Conservation (phyloP, 2,329 filamentous ascomycete genomes). For the Fusarium sp. region DNA sequence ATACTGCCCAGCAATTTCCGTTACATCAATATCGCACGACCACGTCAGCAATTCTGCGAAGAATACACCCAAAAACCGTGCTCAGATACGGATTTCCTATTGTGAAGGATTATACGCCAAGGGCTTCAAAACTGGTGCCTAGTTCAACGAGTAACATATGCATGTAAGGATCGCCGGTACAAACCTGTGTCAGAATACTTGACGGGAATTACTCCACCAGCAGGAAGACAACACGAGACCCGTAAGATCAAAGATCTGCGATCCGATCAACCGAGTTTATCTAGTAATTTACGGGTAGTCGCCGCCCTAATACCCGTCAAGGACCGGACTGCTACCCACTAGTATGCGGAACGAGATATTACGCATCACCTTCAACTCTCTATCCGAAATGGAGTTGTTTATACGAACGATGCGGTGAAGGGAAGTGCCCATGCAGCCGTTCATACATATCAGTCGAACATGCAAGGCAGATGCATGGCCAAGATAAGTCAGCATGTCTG, state of each 20-base stretch:
- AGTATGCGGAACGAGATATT: slow-evolving; percentile 1
- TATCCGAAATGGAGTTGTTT: background rate
- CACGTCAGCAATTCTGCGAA: background rate
- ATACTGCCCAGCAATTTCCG: background rate
- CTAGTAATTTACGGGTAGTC: background rate
- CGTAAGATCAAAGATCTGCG: slow-evolving; percentile 24
- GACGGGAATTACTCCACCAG: slow-evolving; percentile 7
- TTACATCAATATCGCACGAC: background rate
- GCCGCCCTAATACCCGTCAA: background rate
- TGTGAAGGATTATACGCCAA: background rate
- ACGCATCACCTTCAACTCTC: background rate
- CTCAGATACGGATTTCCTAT: background rate
- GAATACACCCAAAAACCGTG: background rate
- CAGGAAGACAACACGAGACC: slow-evolving; percentile 21
- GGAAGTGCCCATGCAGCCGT: background rate
- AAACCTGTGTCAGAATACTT: background rate
- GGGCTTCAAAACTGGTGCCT: background rate
- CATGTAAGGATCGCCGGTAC: slow-evolving; percentile 1
- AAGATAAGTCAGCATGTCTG: slow-evolving; percentile 9
- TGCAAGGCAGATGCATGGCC: slow-evolving; percentile 23
- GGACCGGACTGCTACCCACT: slow-evolving; percentile 7
- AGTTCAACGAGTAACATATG: background rate
- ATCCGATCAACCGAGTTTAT: slow-evolving; percentile 26
- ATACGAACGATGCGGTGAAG: slow-evolving; percentile 31
- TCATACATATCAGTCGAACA: background rate